Base-by-base conservation (phyloP, 2,329 filamentous ascomycete genomes). In the Fusarium sterilihyphosum region DNA sequence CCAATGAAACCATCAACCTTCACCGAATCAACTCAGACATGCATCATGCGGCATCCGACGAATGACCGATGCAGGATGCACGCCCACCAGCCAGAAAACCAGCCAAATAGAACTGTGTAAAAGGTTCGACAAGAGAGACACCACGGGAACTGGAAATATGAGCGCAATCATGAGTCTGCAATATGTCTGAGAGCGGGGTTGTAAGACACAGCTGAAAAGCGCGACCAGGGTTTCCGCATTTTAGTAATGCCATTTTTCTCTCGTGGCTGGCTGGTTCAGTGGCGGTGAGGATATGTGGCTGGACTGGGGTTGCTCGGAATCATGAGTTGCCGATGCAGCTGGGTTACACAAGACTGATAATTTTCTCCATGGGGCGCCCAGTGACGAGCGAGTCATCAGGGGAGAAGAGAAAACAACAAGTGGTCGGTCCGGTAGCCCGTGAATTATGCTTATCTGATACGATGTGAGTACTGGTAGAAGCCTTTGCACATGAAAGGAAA, bases 171-270 rank as follows among this genome's bases (percentile, higher is more conserved):
- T 37, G 33, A 22, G 33, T 8, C 18, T 24, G 13, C 12, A 9
- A 20, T 11, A 52, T 16, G 18, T 29, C 24, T 22, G 18, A 26
- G 14, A 3, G 24, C 18, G 35, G 52, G 20, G 35, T 10, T 29
- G 3, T 40, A 18, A 22, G 35, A 54, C 52, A 54, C 20, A 40
- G 52, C 52, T 54, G 52, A 29, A 54, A 8, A 29, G 18, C 14
- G 1, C 2, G 14, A 13, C 11, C 8, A 40, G 35, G 24, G 8
- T n/a, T 26, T 6, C 14, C 5, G 22, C 14, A 29, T 29, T 10
- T 29, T n/a, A 29, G 14, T 18, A 8, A 9, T 38, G 1, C 9
- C 10, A 7, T 10, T 2, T 12, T 9, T 2, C 3, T 22, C 18
- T 6, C 13, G 35, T 54, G 35, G 35, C 24, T 54, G 20, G 35